Evolutionary conservation across 208 protist species (phyloP).

Genomic region (Porcisia hertigi): DNA sequence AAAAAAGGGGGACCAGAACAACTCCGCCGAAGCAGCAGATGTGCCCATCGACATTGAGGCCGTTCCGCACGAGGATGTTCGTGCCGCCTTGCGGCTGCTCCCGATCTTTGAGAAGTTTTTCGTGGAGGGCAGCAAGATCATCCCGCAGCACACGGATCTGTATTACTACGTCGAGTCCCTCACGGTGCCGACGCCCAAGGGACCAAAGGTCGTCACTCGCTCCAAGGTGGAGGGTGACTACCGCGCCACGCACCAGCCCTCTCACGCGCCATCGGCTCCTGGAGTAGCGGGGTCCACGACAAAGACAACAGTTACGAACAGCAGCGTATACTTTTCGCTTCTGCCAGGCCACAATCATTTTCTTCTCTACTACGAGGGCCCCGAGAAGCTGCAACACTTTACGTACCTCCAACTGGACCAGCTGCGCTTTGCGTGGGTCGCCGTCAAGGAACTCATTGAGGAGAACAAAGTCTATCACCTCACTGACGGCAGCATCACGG

Average conservation of each 20-base stretch:
- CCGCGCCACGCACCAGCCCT: constrained; percentile 12
- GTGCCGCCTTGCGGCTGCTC: constrained; percentile 37
- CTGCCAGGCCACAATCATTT: constrained; percentile 70
- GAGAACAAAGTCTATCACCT: constrained; percentile 56
- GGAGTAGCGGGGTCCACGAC: constrained; percentile 20
- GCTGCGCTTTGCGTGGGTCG: constrained; percentile 74
- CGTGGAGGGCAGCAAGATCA: constrained; percentile 42
- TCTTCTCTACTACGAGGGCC: constrained; percentile 68
- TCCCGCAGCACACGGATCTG: constrained; percentile 51
- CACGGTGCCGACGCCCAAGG: constrained; percentile 69
- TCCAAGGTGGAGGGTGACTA: constrained; percentile 58
- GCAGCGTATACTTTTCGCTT: constrained; percentile 64
- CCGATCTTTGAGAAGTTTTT: constrained; percentile 60
- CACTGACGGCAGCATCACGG: constrained; percentile 62
- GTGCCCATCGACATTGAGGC: not conserved
- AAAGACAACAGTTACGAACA: constrained; percentile 46
- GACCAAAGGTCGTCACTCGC: constrained; percentile 56
- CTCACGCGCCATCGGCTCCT: constrained; percentile 16
- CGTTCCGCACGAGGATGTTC: constrained; percentile 27
- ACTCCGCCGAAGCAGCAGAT: not conserved
- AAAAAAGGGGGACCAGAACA: constrained; percentile 1
- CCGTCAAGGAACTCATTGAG: constrained; percentile 69
- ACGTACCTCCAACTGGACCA: constrained; percentile 78
- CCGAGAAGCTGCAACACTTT: constrained; percentile 45
- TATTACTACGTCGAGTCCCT: constrained; percentile 54